Percentiles rank a stretch among this genome's conserved stretches.
Evolutionary conservation across 306 rosid species (phyloP).

Genomic region (Cicer judaicum): DNA sequence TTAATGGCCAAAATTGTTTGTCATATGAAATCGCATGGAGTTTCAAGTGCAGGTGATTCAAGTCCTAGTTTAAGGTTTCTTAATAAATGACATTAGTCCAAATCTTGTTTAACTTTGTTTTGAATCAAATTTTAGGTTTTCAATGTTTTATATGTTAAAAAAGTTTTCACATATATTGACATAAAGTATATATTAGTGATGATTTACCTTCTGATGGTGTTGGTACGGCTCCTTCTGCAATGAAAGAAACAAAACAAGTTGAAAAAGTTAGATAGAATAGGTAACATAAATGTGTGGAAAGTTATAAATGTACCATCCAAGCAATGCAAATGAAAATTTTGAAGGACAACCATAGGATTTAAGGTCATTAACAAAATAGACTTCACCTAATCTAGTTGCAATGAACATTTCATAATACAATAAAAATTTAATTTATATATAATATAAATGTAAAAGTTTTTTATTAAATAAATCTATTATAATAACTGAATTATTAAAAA

Average conservation of each 20-base stretch:
- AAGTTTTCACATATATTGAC: background rate
- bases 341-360: background rate
- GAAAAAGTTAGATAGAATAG: conserved; percentile 18
- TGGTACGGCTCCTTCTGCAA: background rate
- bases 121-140: background rate
- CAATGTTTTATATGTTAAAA: background rate
- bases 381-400: background rate
- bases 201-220: background rate
- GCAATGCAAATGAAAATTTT: conserved; percentile 6
- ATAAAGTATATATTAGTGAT: background rate
- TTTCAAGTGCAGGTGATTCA: no score
- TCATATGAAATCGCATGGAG: no score
- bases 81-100: background rate
- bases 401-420: background rate
- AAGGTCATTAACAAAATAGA: background rate
- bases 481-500: no score
- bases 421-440: no score
- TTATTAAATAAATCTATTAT: no score
- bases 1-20: no score
- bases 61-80: background rate
- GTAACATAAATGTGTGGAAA: background rate
- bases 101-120: background rate
- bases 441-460: no score
- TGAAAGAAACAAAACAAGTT: background rate
- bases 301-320: background rate